Percentiles rank a stretch among this genome's conserved stretches.
phyloP scores from a whole-genome alignment of 805 yeast species.

The Candida wancherniae region DNA sequence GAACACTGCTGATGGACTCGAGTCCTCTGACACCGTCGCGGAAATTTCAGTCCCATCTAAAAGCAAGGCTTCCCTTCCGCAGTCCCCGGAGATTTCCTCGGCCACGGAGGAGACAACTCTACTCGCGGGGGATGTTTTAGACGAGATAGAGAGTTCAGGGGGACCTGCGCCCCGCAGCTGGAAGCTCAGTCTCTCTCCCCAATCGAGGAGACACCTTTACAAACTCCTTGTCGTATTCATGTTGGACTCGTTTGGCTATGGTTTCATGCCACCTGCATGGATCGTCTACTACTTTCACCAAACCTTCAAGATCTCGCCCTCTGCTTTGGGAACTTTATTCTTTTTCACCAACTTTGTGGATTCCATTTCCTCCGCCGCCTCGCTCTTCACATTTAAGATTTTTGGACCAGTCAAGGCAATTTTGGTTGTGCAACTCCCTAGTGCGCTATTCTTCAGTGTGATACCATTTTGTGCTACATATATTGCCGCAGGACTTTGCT shows the following conservation, averaged over 20 bases:
- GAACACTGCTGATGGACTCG: conserved; percentile 12
- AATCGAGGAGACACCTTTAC: conserved; percentile 40
- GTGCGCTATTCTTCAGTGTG: conserved; percentile 56
- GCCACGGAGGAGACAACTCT: conserved; percentile 5
- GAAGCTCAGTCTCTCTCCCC: conserved; percentile 34
- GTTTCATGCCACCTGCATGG: conserved; percentile 89
- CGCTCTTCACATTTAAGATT: conserved; percentile 59
- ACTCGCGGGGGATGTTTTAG: conserved; percentile 5
- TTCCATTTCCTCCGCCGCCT: conserved; percentile 69
- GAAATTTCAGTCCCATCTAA: neutral
- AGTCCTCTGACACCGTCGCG: conserved; percentile 12
- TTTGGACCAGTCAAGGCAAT: conserved; percentile 81
- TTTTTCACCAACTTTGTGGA: conserved; percentile 59
- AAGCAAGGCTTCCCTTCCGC: neutral
- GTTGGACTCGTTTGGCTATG: conserved; percentile 83
- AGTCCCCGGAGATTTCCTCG: conserved; percentile 1
- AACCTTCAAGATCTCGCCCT: conserved; percentile 49
- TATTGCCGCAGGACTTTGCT: conserved; percentile 47
- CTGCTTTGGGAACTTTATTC: conserved; percentile 62
- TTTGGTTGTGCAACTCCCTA: conserved; percentile 69
- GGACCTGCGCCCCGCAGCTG: conserved; percentile 9
- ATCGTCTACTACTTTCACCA: conserved; percentile 72
- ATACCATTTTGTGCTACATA: conserved; percentile 23
- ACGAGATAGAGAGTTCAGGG: conserved; percentile 1
- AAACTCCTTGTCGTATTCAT: conserved; percentile 60